Percentiles rank a stretch among this genome's conserved stretches.
Conservation (phyloP, 306 rosid genomes). For the Dalbergia cultrata region DNA sequence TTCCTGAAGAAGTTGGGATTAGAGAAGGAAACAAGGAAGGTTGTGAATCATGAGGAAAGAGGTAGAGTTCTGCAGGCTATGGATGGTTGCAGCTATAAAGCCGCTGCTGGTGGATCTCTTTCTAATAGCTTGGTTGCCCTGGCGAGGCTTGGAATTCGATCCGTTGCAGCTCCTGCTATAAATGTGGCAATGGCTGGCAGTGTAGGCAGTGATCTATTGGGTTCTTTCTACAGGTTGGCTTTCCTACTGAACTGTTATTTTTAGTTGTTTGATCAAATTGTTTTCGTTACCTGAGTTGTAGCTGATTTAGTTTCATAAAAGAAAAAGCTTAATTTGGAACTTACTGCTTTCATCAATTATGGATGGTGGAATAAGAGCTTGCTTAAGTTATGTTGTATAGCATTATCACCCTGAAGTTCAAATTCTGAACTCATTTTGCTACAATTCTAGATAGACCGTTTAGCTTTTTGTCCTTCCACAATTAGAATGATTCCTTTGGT, state of each 20-base stretch:
- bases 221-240: slow-evolving; percentile 89
- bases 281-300: slow-evolving; percentile 8
- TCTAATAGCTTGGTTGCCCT: slow-evolving; percentile 93
- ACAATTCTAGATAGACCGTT: slow-evolving; percentile 4
- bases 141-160: slow-evolving; percentile 80
- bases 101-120: slow-evolving; percentile 98
- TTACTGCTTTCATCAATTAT: slow-evolving; percentile 4
- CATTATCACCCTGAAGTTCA: slow-evolving; percentile 19
- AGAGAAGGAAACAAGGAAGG: slow-evolving; percentile 90
- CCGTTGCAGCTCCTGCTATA: slow-evolving; percentile 64
- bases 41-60: slow-evolving; percentile 93
- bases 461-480: slow-evolving; percentile 5
- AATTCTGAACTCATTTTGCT: neutral
- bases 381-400: slow-evolving; percentile 5
- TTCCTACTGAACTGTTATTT: slow-evolving; percentile 17
- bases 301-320: neutral
- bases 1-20: slow-evolving; percentile 79
- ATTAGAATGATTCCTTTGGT: neutral
- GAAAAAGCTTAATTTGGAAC: slow-evolving; percentile 19
- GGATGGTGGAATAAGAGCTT: neutral
- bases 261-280: slow-evolving; percentile 35
- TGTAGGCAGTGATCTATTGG: slow-evolving; percentile 93
- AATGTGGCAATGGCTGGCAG: slow-evolving; percentile 95
- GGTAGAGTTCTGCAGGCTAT: slow-evolving; percentile 92
- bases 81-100: slow-evolving; percentile 98